A percentile compares a stretch with the other conserved stretches of the same genome.
These are phyloP conservation scores for Acanthamoeba triangularis DNA, from an alignment of 208 protist genomes.

Conservation along the genomic window DNA sequence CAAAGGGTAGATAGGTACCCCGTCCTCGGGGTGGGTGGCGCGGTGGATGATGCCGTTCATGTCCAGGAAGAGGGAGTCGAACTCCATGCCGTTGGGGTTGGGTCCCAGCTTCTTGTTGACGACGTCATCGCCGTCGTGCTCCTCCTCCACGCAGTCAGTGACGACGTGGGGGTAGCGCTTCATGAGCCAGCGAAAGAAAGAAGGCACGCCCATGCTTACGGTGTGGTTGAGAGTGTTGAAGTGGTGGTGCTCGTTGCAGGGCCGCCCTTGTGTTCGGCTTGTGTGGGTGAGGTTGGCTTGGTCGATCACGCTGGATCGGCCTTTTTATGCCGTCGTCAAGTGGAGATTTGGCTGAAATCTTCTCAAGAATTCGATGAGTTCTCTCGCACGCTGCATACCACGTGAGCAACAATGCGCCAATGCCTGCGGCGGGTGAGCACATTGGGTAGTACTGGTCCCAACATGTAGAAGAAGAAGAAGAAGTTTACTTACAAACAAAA, in stretches of 20 bases:
- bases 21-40: slow-evolving; percentile 98
- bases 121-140: slow-evolving; percentile 57
- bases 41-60: slow-evolving; percentile 99
- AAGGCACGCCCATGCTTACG: slow-evolving; percentile 88
- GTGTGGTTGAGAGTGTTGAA: neutral
- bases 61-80: slow-evolving; percentile 99
- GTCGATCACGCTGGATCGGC: too few species aligned
- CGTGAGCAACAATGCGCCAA: too few species aligned
- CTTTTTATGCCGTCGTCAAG: too few species aligned
- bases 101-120: slow-evolving; percentile 80
- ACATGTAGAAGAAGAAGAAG: neutral
- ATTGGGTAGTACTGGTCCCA: too few species aligned
- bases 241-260: too few species aligned
- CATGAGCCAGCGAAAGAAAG: slow-evolving; percentile 90
- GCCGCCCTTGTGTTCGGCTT: neutral
- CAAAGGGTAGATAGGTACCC: slow-evolving; percentile 71
- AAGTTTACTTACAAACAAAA: neutral
- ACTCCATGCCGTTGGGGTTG: slow-evolving; percentile 96
- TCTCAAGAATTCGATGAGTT: too few species aligned
- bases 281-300: neutral
- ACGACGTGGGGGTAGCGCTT: slow-evolving; percentile 86
- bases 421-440: neutral
- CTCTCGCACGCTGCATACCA: too few species aligned
- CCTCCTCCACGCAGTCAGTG: slow-evolving; percentile 45
- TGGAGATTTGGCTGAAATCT: too few species aligned